A percentile compares a stretch with the other conserved stretches of the same genome.
phyloP scores from a whole-genome alignment of 2,329 filamentous ascomycete species.

The Colletotrichum lini region DNA sequence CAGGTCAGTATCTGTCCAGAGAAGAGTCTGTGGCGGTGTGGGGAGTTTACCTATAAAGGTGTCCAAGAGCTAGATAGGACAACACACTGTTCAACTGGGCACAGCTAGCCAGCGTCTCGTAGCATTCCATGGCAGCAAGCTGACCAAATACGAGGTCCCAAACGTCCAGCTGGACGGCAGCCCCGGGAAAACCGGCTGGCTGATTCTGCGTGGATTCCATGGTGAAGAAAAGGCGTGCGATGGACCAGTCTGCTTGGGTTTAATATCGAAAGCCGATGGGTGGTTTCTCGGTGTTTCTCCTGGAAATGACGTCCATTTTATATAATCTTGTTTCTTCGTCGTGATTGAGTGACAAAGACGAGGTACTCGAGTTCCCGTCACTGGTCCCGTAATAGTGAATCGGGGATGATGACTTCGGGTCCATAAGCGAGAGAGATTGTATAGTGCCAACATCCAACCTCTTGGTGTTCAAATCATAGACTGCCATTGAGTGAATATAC shows the following conservation, averaged over 20 bases:
- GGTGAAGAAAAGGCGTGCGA: not conserved
- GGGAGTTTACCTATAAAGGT: constrained; percentile 15
- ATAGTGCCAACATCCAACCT: not conserved
- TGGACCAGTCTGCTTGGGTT: no score
- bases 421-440: not conserved
- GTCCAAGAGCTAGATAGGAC: not conserved
- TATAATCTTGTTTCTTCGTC: no score
- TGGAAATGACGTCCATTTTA: no score
- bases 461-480: not conserved
- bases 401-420: no score
- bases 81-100: not conserved
- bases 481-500: not conserved
- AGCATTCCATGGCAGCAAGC: not conserved
- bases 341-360: not conserved
- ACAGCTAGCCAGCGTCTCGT: constrained; percentile 13
- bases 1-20: not conserved
- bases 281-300: not conserved
- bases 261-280: not conserved
- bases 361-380: no score
- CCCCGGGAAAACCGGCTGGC: not conserved
- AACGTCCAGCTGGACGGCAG: not conserved
- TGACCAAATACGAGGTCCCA: constrained; percentile 12
- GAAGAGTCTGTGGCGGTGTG: not conserved
- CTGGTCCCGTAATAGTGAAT: not conserved
- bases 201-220: not conserved